Conservation (phyloP, 306 rosid species). For the Comarum palustre region DNA sequence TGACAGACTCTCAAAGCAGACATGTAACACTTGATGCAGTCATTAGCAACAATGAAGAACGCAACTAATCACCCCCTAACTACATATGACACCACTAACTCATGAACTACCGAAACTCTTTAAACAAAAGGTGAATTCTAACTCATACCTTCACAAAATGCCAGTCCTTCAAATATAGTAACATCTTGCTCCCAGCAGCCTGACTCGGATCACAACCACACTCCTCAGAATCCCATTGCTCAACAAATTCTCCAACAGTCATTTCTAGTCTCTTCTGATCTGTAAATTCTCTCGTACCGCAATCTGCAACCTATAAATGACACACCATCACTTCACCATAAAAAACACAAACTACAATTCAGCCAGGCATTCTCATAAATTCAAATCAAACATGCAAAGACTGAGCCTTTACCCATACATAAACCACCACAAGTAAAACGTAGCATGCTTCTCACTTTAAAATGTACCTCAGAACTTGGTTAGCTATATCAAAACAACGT, state of each 20-base stretch:
- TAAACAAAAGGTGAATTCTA: neutral
- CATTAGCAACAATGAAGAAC: neutral
- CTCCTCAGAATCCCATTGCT: conserved; percentile 42
- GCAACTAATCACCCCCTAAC: neutral
- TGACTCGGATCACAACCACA: conserved; percentile 21
- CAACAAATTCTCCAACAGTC: conserved; percentile 62
- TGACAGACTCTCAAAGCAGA: neutral
- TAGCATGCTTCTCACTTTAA: neutral
- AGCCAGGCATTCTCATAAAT: neutral
- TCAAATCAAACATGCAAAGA: neutral
- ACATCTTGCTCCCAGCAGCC: conserved; percentile 25
- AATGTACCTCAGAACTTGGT: neutral
- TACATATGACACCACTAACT: neutral
- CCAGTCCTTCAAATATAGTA: conserved; percentile 93
- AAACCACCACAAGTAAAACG: neutral
- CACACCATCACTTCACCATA: conserved; percentile 12
- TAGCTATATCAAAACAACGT: neutral
- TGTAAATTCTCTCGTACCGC: conserved; percentile 67
- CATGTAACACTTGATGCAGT: neutral
- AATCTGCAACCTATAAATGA: conserved; percentile 70
- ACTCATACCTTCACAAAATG: conserved; percentile 80
- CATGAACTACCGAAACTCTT: neutral
- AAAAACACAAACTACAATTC: neutral
- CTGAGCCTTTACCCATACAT: conserved; percentile 1
- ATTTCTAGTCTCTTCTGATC: conserved; percentile 85